Conservation (phyloP, 352 stramenopile genomes). For the Globisporangium takayamanum region DNA sequence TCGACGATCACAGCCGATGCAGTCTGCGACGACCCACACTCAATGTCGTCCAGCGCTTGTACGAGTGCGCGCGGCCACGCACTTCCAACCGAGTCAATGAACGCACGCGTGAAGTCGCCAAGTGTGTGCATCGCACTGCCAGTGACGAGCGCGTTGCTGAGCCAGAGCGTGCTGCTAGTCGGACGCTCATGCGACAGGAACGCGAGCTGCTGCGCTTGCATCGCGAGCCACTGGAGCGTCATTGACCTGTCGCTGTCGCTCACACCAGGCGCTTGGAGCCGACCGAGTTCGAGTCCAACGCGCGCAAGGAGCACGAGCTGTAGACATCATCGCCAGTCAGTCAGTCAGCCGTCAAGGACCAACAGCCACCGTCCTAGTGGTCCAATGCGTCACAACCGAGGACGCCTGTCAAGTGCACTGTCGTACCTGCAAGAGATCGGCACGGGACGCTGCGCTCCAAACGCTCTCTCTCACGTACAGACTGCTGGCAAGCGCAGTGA, state of each 20-base stretch:
- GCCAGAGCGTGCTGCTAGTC: slow-evolving; percentile 13
- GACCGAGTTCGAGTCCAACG: slow-evolving; percentile 26
- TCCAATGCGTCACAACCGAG: no score
- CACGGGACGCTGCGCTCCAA: no score
- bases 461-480: no score
- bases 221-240: slow-evolving; percentile 7
- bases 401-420: no score
- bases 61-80: slow-evolving; percentile 28
- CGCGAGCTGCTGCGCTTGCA: slow-evolving; percentile 15
- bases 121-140: slow-evolving; percentile 6
- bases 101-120: slow-evolving; percentile 6
- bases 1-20: slow-evolving; percentile 23
- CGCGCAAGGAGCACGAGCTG: slow-evolving; percentile 37
- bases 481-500: no score
- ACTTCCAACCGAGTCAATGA: slow-evolving; percentile 20
- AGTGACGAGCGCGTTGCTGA: slow-evolving; percentile 16
- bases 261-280: slow-evolving; percentile 8
- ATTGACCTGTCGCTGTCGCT: slow-evolving; percentile 2
- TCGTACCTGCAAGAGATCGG: no score
- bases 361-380: no score
- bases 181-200: slow-evolving; percentile 13
- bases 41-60: slow-evolving; percentile 3
- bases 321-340: not conserved
- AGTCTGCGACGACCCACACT: slow-evolving; percentile 1
- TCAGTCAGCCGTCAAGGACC: not conserved